Evolutionary conservation across 2,329 filamentous ascomycete species (phyloP), one percentile per base, ranked within the genome.

Genomic region (Fusarium tanahbumbuense): DNA sequence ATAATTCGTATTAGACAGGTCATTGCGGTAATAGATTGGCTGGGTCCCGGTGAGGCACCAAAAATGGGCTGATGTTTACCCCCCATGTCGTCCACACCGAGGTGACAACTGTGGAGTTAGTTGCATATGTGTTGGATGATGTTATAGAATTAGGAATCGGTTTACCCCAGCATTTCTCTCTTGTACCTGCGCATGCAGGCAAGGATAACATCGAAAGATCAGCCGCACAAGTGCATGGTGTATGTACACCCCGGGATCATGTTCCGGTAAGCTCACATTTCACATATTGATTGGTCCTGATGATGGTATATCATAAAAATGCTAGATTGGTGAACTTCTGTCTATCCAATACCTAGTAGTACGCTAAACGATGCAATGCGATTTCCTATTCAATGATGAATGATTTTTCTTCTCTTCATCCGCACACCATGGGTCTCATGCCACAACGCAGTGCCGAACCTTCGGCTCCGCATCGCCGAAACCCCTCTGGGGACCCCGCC

Each of bases 1-100:
- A 77, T 64, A 57, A 73, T 70, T 63, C 63, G 62, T 49, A 68
- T 74, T 77, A 78, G 76, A 78, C 68, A 74, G 67, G 70, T 71
- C 68, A 72, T 67, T 67, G 54, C 55, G 68, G 61, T 55, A 60
- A 68, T 67, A 67, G 53, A 75, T 63, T 72, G 61, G 72, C 73
- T 71, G 70, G 71, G 61, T 67, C 63, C 59, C 32, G 59, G 67
- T 66, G 62, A 63, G 60, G 63, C 66, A 61, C 62, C 44, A 57
- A 59, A 63, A 67, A 61, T 65, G 61, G 67, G 55, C 50, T 62
- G 52, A 68, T 55, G n/a, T 28, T 25, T 37, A 44, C 25, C 49
- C 46, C 42, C 23, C 48, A 12, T 54, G 10, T 32, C 30, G 30
- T 66, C 18, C 20, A 67, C 48, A 56, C 52, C 48, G 44, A 67